Conservation (phyloP, 225 moss, liverwort and hornwort genomes). For the Ulota crispa region DNA sequence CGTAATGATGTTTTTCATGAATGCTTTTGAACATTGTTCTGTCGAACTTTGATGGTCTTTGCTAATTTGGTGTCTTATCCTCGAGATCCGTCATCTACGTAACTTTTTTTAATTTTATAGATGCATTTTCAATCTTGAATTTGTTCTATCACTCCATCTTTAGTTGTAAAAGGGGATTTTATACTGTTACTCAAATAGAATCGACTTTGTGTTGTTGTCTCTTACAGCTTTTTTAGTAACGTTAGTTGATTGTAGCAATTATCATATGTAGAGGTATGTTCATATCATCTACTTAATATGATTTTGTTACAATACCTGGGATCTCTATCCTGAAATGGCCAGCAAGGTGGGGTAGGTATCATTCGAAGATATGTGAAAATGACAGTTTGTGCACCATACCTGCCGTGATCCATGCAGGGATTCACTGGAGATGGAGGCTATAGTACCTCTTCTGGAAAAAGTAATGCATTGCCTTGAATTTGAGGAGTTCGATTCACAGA, state of each 20-base stretch:
- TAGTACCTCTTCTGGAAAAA: conserved; percentile 73
- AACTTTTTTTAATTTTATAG: not conserved
- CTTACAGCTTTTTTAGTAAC: not conserved
- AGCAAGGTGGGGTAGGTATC: not conserved
- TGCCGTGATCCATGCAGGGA: conserved; percentile 46
- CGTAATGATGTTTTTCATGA: not conserved
- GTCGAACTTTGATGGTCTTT: conserved; percentile 6
- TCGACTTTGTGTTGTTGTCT: not conserved
- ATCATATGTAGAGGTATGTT: not conserved
- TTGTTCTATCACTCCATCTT: conserved; percentile 1
- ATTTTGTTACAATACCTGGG: not conserved
- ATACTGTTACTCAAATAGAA: not conserved
- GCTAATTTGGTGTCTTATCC: conserved; percentile 10
- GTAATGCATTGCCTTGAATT: conserved; percentile 77
- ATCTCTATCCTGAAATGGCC: not conserved
- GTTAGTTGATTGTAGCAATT: not conserved
- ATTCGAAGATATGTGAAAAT: conserved; percentile 4
- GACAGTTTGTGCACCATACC: conserved; percentile 14
- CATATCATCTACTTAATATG: not conserved
- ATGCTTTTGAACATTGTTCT: not conserved
- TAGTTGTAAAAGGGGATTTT: not conserved
- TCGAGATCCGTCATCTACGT: not conserved
- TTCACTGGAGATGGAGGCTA: conserved; percentile 73
- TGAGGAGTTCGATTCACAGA: conserved; percentile 57
- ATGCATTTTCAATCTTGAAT: not conserved